These are phyloP conservation scores for Aspergillus tanneri DNA, from an alignment of 2,329 filamentous ascomycete species.

Conservation along the genomic window DNA sequence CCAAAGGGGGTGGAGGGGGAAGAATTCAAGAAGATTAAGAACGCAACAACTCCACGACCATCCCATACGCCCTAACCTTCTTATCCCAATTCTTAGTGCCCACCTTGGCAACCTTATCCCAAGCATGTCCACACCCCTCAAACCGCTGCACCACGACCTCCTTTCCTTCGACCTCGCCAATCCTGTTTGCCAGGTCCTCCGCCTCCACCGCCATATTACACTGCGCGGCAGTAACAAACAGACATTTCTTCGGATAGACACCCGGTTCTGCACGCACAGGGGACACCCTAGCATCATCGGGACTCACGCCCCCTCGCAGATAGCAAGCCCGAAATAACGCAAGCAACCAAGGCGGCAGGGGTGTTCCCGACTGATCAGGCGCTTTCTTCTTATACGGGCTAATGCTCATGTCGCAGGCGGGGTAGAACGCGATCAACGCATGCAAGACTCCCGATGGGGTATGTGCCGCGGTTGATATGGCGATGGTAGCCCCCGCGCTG, in stretches of 20 bases:
- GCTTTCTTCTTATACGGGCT: not conserved
- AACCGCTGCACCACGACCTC: constrained; percentile 26
- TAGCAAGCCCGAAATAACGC: constrained; percentile 29
- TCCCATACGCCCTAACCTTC: constrained; percentile 32
- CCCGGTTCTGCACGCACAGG: constrained; percentile 20
- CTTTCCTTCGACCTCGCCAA: constrained; percentile 13
- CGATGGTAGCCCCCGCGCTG: constrained; percentile 42
- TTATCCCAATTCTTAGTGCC: constrained; percentile 26
- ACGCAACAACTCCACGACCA: constrained; percentile 28
- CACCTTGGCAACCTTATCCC: constrained; percentile 34
- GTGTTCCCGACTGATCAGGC: not conserved
- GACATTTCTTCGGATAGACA: constrained; percentile 21
- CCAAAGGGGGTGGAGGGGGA: not conserved
- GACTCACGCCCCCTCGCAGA: constrained; percentile 12
- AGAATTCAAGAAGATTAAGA: not conserved
- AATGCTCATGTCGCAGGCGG: constrained; percentile 21
- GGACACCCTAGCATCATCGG: constrained; percentile 26
- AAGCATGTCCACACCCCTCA: constrained; percentile 36
- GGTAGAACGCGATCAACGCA: constrained; percentile 33
- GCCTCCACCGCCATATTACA: constrained; percentile 28
- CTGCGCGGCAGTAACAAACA: constrained; percentile 27
- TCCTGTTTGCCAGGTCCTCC: constrained; percentile 23
- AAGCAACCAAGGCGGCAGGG: constrained; percentile 18
- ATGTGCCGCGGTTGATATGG: constrained; percentile 12
- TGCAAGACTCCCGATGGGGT: constrained; percentile 21